These are phyloP conservation scores for Beauveria scarabaeidicola DNA, from an alignment of 2,329 filamentous ascomycete genomes.

Conservation along the genomic window DNA sequence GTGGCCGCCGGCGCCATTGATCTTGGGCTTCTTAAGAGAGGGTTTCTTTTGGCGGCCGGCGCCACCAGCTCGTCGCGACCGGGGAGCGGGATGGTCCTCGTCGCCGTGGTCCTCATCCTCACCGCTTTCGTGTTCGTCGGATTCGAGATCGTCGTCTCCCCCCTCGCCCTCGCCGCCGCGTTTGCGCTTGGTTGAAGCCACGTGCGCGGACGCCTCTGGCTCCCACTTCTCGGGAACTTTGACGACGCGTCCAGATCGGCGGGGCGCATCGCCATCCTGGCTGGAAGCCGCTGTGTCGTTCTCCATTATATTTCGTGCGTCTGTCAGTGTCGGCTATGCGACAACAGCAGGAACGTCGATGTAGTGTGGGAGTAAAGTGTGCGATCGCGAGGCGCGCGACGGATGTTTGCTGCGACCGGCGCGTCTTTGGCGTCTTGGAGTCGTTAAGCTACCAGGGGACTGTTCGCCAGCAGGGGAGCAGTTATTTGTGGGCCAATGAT, in stretches of 20 bases:
- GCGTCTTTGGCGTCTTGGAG: constrained; percentile 17
- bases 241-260: constrained; percentile 61
- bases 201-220: constrained; percentile 35
- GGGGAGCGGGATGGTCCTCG: constrained; percentile 30
- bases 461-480: background rate
- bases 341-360: constrained; percentile 15
- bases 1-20: constrained; percentile 39
- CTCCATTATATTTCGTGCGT: constrained; percentile 36
- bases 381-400: constrained; percentile 18
- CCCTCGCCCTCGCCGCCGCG: constrained; percentile 40
- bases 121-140: constrained; percentile 34
- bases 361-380: constrained; percentile 11
- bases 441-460: constrained; percentile 8
- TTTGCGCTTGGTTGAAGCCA: constrained; percentile 49
- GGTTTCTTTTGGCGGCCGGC: constrained; percentile 44
- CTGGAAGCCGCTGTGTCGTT: constrained; percentile 47
- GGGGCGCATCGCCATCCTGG: constrained; percentile 45
- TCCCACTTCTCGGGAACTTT: constrained; percentile 52
- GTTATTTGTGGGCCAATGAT: background rate
- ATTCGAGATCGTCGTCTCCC: constrained; percentile 37
- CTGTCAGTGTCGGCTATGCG: background rate
- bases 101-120: constrained; percentile 41
- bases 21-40: constrained; percentile 55
- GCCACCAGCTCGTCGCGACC: constrained; percentile 34
- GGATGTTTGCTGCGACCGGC: constrained; percentile 21